Conservation (phyloP, 2,329 filamentous ascomycete species). For the Immersiporthe knoxdaviesiana region DNA sequence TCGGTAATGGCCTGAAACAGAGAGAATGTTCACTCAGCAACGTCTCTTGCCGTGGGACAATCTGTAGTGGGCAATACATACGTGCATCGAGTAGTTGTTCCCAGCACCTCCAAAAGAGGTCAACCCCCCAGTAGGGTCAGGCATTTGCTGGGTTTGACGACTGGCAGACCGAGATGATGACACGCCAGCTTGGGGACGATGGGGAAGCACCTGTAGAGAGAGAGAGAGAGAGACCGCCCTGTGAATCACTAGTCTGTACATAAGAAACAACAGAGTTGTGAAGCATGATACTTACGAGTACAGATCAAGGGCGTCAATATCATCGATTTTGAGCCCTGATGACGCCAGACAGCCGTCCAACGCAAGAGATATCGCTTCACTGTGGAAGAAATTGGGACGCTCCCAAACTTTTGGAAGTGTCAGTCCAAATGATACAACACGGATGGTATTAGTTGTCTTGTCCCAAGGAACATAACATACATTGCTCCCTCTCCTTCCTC, state of each 20-base stretch:
- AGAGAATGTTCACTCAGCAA: background rate
- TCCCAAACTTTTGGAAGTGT: slow-evolving; percentile 57
- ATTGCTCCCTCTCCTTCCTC: slow-evolving; percentile 59
- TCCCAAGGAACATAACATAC: slow-evolving; percentile 43
- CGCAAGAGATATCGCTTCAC: slow-evolving; percentile 60
- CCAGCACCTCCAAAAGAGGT: slow-evolving; percentile 72
- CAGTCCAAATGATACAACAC: background rate
- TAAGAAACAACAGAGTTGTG: slow-evolving; percentile 17
- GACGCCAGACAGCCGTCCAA: slow-evolving; percentile 56
- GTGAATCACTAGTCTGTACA: background rate
- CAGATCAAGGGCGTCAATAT: slow-evolving; percentile 66
- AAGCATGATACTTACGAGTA: slow-evolving; percentile 54
- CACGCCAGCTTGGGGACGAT: slow-evolving; percentile 71
- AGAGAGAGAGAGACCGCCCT: background rate
- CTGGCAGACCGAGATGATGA: slow-evolving; percentile 58
- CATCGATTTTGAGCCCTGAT: slow-evolving; percentile 49
- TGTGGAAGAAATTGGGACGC: slow-evolving; percentile 60
- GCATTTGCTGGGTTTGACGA: slow-evolving; percentile 49
- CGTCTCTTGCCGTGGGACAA: background rate
- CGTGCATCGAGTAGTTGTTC: slow-evolving; percentile 74
- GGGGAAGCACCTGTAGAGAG: slow-evolving; percentile 62
- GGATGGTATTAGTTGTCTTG: background rate
- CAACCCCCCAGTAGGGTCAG: slow-evolving; percentile 67
- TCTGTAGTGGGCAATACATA: slow-evolving; percentile 36
- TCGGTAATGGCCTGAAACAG: slow-evolving; percentile 55